Conservation (phyloP, 805 yeast genomes). For the Cyberlindnera suaveolens region DNA sequence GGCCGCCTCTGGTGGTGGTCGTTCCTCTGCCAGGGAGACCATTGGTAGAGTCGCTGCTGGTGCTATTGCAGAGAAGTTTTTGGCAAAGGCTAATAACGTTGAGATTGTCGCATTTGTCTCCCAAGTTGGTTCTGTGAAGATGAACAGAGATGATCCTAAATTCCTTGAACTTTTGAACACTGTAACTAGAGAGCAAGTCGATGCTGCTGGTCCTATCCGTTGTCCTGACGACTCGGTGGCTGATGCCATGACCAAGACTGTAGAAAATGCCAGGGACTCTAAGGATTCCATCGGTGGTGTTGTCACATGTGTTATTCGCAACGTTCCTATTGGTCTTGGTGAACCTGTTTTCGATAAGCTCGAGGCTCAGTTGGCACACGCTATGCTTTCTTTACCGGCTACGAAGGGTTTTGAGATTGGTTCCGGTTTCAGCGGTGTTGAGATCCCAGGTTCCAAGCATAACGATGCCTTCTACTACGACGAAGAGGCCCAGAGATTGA, state of each 20-base stretch:
- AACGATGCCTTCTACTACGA: slow-evolving; percentile 79
- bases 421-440: slow-evolving; percentile 88
- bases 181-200: slow-evolving; percentile 84
- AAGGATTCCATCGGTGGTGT: slow-evolving; percentile 97
- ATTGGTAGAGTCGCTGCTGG: slow-evolving; percentile 99
- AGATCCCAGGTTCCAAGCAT: slow-evolving; percentile 88
- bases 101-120: slow-evolving; percentile 96
- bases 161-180: slow-evolving; percentile 66
- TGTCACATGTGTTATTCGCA: slow-evolving; percentile 94
- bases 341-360: slow-evolving; percentile 97
- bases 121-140: slow-evolving; percentile 77
- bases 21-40: slow-evolving; percentile 96
- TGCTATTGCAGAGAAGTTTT: slow-evolving; percentile 92
- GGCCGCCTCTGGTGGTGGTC: slow-evolving; percentile 95
- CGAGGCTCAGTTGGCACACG: slow-evolving; percentile 94
- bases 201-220: slow-evolving; percentile 82
- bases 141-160: slow-evolving; percentile 64
- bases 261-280: slow-evolving; percentile 78
- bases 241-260: slow-evolving; percentile 77
- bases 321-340: slow-evolving; percentile 92
- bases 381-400: slow-evolving; percentile 96
- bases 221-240: slow-evolving; percentile 78
- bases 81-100: slow-evolving; percentile 67
- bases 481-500: slow-evolving; percentile 53
- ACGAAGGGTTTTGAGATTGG: slow-evolving; percentile 98